Evolutionary conservation across 345 rosid genomes (phyloP).

Genomic region (Acer saccharum): DNA sequence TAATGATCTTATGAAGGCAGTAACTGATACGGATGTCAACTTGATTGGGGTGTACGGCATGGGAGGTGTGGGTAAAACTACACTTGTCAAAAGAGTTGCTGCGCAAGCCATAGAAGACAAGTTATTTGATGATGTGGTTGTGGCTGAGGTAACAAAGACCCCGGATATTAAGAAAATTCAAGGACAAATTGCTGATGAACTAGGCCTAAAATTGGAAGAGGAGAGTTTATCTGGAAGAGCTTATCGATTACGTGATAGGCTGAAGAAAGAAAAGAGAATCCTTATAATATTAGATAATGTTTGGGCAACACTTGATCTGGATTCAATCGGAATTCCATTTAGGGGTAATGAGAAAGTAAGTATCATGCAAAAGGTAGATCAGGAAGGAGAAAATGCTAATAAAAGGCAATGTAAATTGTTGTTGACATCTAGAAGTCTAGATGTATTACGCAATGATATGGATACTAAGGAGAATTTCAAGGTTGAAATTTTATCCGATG

Average conservation of each 20-base stretch:
- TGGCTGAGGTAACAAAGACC: neutral
- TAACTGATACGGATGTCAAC: neutral
- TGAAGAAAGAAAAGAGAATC: constrained; percentile 9
- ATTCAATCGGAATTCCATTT: neutral
- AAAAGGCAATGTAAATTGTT: constrained; percentile 25
- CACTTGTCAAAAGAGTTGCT: constrained; percentile 8
- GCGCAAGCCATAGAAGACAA: neutral
- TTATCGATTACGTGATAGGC: neutral
- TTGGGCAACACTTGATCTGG: neutral
- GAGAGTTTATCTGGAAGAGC: constrained; percentile 15
- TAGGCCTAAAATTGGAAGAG: neutral
- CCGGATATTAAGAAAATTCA: constrained; percentile 11
- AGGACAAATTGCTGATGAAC: too few species aligned
- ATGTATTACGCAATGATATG: constrained; percentile 19
- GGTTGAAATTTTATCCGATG: neutral
- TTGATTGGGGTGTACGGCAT: constrained; percentile 25
- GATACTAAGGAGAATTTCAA: neutral
- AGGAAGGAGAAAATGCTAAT: too few species aligned
- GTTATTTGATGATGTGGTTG: neutral
- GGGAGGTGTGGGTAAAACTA: constrained; percentile 28
- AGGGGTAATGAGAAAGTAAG: too few species aligned
- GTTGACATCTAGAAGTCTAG: constrained; percentile 20
- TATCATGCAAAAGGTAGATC: too few species aligned
- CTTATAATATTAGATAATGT: neutral
- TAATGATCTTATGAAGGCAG: neutral